Percentiles rank a stretch among this genome's conserved stretches.
Evolutionary conservation across 2,329 filamentous ascomycete species (phyloP).

Genomic region (Polytolypa hystricis): DNA sequence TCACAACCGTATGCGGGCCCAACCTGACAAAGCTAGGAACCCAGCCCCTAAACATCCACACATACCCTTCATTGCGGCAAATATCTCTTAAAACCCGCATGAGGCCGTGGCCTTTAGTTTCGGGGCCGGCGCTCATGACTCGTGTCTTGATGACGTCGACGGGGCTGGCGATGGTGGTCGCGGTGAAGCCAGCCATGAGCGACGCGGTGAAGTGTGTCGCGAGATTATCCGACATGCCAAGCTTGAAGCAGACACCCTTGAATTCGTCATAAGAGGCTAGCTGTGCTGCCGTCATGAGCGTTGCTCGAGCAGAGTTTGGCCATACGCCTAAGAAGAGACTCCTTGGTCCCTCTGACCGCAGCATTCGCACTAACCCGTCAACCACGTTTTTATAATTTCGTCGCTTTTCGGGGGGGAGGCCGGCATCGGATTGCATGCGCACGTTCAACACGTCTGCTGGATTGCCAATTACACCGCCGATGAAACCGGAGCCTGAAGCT

Average conservation of each 20-base stretch:
- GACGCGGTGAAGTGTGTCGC: slow-evolving; percentile 52
- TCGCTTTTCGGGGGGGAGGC: slow-evolving; percentile 59
- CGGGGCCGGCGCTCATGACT: slow-evolving; percentile 47
- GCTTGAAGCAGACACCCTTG: slow-evolving; percentile 46
- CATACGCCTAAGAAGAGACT: slow-evolving; percentile 69
- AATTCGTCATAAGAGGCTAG: slow-evolving; percentile 54
- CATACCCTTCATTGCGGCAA: slow-evolving; percentile 45
- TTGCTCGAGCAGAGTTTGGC: slow-evolving; percentile 51
- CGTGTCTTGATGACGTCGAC: slow-evolving; percentile 58
- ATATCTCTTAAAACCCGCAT: slow-evolving; percentile 42
- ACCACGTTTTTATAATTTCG: slow-evolving; percentile 85
- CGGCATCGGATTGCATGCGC: slow-evolving; percentile 89
- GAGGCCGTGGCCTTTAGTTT: slow-evolving; percentile 35
- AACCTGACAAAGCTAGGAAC: slow-evolving; percentile 56
- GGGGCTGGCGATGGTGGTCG: slow-evolving; percentile 55
- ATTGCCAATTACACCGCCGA: slow-evolving; percentile 84
- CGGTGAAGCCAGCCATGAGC: slow-evolving; percentile 53
- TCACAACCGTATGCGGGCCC: slow-evolving; percentile 55
- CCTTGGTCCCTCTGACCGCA: slow-evolving; percentile 64
- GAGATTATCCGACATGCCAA: slow-evolving; percentile 45
- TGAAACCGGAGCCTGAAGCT: slow-evolving; percentile 70
- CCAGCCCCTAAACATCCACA: slow-evolving; percentile 58
- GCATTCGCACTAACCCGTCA: slow-evolving; percentile 77
- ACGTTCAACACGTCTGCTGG: slow-evolving; percentile 95
- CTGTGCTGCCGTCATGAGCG: slow-evolving; percentile 57